These are phyloP conservation scores for Eutypa lata DNA, from an alignment of 2,329 filamentous ascomycete genomes.

Conservation along the genomic window DNA sequence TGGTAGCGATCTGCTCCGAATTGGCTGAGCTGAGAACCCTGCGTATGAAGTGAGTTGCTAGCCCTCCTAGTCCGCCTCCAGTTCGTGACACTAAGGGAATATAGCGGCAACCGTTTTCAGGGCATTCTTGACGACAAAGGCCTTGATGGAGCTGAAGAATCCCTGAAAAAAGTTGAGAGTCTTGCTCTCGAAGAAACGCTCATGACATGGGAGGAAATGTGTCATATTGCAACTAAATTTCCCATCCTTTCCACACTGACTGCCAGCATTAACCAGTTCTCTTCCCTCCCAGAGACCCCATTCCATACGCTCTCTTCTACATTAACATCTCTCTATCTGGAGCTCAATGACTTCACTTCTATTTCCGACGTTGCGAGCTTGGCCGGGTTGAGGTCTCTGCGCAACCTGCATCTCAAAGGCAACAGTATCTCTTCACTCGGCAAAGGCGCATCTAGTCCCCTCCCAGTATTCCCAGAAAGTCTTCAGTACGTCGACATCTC, in stretches of 20 bases:
- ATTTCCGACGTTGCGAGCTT: constrained; percentile 58
- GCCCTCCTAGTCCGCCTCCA: not conserved
- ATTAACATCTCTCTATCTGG: constrained; percentile 64
- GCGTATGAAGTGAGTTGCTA: constrained; percentile 63
- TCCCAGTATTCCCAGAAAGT: constrained; percentile 48
- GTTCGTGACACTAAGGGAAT: constrained; percentile 6
- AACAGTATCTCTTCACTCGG: constrained; percentile 61
- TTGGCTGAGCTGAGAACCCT: constrained; percentile 65
- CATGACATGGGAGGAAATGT: constrained; percentile 63
- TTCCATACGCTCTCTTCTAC: constrained; percentile 42
- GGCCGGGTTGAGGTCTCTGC: constrained; percentile 46
- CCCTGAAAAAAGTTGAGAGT: constrained; percentile 52
- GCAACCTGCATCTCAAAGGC: constrained; percentile 68
- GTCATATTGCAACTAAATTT: constrained; percentile 52
- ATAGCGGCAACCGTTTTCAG: constrained; percentile 71
- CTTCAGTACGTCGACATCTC: constrained; percentile 70
- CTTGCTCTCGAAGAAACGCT: constrained; percentile 67
- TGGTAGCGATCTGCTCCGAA: constrained; percentile 68
- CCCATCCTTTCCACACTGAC: constrained; percentile 47
- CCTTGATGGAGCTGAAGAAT: constrained; percentile 30
- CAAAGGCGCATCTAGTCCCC: constrained; percentile 22
- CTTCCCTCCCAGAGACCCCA: constrained; percentile 42
- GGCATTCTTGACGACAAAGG: constrained; percentile 40
- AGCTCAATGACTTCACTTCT: constrained; percentile 66
- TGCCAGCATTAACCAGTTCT: constrained; percentile 57